Conservation (phyloP, 306 rosid genomes). For the Canavalia gladiata region DNA sequence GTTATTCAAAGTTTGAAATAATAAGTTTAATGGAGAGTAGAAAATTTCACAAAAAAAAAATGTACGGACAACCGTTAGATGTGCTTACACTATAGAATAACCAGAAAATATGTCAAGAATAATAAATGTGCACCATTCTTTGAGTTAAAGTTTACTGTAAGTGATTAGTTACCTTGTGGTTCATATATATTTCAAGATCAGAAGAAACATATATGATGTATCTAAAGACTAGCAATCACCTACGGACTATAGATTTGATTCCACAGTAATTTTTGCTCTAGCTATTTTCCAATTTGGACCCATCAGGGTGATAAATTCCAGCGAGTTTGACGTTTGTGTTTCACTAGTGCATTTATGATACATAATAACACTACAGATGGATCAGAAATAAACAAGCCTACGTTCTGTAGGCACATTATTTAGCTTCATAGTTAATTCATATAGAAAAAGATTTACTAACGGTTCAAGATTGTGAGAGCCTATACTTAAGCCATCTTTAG, state of each 20-base stretch:
- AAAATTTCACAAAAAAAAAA: constrained; percentile 37
- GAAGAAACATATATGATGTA: constrained; percentile 13
- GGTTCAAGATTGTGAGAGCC: neutral
- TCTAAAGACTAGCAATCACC: constrained; percentile 6
- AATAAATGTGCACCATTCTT: constrained; percentile 49
- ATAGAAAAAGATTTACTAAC: neutral
- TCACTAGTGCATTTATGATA: constrained; percentile 30
- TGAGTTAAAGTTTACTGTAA: constrained; percentile 38
- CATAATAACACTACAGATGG: constrained; percentile 31
- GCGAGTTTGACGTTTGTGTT: constrained; percentile 16
- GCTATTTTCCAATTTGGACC: constrained; percentile 9
- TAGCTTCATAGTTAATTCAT: neutral
- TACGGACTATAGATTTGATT: constrained; percentile 34
- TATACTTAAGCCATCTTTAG: neutral
- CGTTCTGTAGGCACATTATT: neutral
- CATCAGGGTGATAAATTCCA: constrained; percentile 14
- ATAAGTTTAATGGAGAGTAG: constrained; percentile 28
- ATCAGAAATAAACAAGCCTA: neutral
- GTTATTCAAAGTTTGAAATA: constrained; percentile 26
- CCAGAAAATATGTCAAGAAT: constrained; percentile 33
- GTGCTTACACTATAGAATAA: constrained; percentile 36
- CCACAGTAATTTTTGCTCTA: constrained; percentile 6
- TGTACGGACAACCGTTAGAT: constrained; percentile 42
- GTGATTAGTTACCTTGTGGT: constrained; percentile 32
- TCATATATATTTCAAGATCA: constrained; percentile 37